Conservation (phyloP, 805 yeast species). For the Sugiyamaella floridensis region DNA sequence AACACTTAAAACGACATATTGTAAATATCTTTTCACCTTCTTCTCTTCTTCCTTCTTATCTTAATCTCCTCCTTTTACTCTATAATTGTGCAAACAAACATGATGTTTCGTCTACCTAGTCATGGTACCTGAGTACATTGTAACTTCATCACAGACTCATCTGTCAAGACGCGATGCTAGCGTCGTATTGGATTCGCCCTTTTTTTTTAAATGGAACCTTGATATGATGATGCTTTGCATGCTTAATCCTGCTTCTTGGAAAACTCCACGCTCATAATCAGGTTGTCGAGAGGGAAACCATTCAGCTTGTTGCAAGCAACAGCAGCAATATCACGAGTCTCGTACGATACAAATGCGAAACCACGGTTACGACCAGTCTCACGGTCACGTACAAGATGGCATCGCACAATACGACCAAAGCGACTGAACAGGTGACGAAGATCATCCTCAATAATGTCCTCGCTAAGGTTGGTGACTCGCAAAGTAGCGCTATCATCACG, state of each 20-base stretch:
- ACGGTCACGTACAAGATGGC: constrained; percentile 79
- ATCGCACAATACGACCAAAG: constrained; percentile 67
- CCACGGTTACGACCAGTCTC: constrained; percentile 94
- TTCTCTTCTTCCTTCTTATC: too few species aligned
- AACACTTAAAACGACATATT: too few species aligned
- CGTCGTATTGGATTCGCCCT: too few species aligned
- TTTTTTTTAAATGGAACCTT: too few species aligned
- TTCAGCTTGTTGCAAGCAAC: constrained; percentile 67
- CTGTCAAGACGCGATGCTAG: too few species aligned
- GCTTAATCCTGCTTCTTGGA: constrained; percentile 25
- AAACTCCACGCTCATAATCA: constrained; percentile 54
- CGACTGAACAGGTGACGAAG: constrained; percentile 65
- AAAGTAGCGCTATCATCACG: constrained; percentile 84
- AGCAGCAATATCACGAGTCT: constrained; percentile 58
- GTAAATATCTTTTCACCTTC: too few species aligned
- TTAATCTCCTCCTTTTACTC: too few species aligned
- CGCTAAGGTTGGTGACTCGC: constrained; percentile 86
- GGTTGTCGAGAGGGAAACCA: constrained; percentile 87
- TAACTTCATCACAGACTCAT: too few species aligned
- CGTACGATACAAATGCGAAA: constrained; percentile 81
- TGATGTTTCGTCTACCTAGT: too few species aligned
- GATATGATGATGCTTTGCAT: too few species aligned
- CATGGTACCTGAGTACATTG: too few species aligned
- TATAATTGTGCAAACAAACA: too few species aligned
- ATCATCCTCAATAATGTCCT: constrained; percentile 73